Evolutionary conservation across 768 basidiomycete species (phyloP).

Genomic region (Infundibulicybe gibba): DNA sequence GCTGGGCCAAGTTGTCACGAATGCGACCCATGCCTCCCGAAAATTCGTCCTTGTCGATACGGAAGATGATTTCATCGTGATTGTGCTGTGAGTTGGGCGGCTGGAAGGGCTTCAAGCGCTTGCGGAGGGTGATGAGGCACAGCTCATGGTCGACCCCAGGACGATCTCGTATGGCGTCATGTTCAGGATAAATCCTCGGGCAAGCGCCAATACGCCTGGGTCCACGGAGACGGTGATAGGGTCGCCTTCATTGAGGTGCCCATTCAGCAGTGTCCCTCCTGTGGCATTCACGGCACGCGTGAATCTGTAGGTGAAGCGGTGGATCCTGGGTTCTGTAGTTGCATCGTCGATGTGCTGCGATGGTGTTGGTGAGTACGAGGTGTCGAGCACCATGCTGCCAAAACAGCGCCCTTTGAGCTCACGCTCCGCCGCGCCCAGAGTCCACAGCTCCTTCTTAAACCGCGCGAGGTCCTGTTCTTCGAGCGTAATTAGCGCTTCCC

Average conservation of each 20-base stretch:
- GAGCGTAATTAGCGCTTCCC: conserved; percentile 80
- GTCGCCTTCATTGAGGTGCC: conserved; percentile 77
- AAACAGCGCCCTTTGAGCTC: conserved; percentile 86
- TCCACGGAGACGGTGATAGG: conserved; percentile 86
- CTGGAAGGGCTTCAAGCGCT: conserved; percentile 20
- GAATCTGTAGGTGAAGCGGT: conserved; percentile 80
- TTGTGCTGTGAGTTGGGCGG: conserved; percentile 1
- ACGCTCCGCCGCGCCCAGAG: conserved; percentile 75
- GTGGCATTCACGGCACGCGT: conserved; percentile 23
- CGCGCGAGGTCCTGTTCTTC: conserved; percentile 87
- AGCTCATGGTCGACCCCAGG: conserved; percentile 78
- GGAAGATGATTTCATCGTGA: conserved; percentile 46
- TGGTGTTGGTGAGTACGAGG: conserved; percentile 25
- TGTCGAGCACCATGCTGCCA: conserved; percentile 68
- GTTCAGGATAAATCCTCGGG: conserved; percentile 78
- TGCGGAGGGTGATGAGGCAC: conserved; percentile 43
- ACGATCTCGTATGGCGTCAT: conserved; percentile 62
- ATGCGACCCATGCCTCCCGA: conserved; percentile 84
- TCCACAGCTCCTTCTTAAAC: conserved; percentile 93
- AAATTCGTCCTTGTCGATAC: conserved; percentile 94
- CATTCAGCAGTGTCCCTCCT: conserved; percentile 46
- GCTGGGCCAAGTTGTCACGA: conserved; percentile 82
- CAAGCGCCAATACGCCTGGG: conserved; percentile 79
- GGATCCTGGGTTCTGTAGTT: conserved; percentile 52
- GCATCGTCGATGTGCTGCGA: conserved; percentile 1